A percentile compares a stretch with the other conserved stretches of the same genome.
These are phyloP conservation scores for Lecanicillium sp. DNA, from an alignment of 2,329 filamentous ascomycete species.

Conservation along the genomic window DNA sequence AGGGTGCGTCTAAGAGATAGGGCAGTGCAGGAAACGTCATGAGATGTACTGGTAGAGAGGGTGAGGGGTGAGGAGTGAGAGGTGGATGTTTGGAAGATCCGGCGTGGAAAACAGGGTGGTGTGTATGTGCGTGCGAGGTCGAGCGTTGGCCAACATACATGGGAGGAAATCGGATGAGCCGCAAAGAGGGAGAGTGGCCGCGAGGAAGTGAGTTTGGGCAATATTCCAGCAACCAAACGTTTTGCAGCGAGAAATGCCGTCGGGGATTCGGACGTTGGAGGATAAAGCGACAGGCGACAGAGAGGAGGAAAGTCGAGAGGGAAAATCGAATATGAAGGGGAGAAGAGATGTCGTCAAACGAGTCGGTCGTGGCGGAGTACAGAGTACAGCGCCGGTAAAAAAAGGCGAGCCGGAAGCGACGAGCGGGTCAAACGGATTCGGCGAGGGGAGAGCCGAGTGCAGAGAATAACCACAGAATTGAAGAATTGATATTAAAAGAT, in stretches of 20 bases:
- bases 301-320: not conserved
- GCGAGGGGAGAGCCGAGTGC: not conserved
- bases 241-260: too few species aligned
- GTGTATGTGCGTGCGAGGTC: too few species aligned
- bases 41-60: not conserved
- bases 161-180: conserved; percentile 4
- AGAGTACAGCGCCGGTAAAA: not conserved
- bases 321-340: not conserved
- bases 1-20: not conserved
- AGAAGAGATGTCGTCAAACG: not conserved
- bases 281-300: not conserved
- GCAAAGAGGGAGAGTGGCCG: not conserved
- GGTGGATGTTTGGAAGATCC: not conserved
- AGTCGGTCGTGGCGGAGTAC: not conserved
- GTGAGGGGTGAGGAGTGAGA: not conserved
- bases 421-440: conserved; percentile 5
- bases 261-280: too few species aligned
- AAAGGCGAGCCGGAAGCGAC: conserved; percentile 8
- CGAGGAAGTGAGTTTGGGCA: conserved; percentile 11
- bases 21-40: not conserved
- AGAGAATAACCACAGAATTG: not conserved
- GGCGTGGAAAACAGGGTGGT: too few species aligned
- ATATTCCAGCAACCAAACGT: conserved; percentile 15
- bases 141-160: conserved; percentile 11
- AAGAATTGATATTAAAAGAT: not conserved